phyloP scores from a whole-genome alignment of 1,139 yeast species.

The Taphrina communis region DNA sequence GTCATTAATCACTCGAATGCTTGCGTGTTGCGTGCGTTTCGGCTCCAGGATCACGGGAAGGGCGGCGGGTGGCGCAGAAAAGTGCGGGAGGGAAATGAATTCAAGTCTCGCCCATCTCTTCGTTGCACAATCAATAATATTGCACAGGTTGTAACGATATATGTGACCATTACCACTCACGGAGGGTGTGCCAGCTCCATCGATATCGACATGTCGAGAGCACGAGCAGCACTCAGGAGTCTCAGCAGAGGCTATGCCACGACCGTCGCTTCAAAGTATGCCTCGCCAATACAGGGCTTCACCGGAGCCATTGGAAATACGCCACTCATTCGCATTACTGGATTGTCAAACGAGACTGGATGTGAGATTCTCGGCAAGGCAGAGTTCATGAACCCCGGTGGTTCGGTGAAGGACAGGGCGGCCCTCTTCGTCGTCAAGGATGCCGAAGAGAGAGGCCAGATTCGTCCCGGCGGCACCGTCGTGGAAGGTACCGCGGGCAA shows the following conservation, averaged over 20 bases:
- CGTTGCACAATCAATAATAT: no score
- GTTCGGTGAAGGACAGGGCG: constrained; percentile 90
- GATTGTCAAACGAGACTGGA: constrained; percentile 65
- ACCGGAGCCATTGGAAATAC: constrained; percentile 87
- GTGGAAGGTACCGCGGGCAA: constrained; percentile 79
- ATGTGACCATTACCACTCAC: no score
- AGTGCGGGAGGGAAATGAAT: constrained; percentile 3
- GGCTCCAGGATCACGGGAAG: no score
- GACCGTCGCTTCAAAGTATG: constrained; percentile 30
- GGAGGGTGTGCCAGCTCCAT: not conserved
- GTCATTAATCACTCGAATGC: no score
- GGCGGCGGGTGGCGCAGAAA: not conserved
- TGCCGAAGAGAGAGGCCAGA: constrained; percentile 73
- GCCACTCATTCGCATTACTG: constrained; percentile 72
- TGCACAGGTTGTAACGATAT: no score
- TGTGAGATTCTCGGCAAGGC: constrained; percentile 86
- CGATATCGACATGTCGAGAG: not conserved
- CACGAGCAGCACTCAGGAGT: not conserved
- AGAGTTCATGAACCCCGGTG: constrained; percentile 94
- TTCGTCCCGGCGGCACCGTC: constrained; percentile 72
- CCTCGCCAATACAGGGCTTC: constrained; percentile 56
- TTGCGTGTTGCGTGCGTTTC: no score
- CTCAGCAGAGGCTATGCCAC: constrained; percentile 16
- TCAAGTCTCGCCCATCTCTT: not conserved
- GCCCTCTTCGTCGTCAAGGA: constrained; percentile 77